Evolutionary conservation across 352 stramenopile species (phyloP), one percentile per base, ranked within the genome.

Genomic region (Pythium aristosporum): DNA sequence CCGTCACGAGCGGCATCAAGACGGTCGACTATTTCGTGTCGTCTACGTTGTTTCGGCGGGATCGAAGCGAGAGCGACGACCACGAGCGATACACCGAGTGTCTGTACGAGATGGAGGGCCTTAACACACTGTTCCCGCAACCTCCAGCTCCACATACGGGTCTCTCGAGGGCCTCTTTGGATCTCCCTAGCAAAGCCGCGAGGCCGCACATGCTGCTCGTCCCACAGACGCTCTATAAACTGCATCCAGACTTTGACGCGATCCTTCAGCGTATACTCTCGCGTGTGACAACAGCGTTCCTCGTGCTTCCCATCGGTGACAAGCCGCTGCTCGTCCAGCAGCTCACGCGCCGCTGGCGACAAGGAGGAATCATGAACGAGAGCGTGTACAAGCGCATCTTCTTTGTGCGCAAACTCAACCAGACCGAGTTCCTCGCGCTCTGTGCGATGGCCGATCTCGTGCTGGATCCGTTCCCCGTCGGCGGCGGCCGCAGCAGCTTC

Each of bases 161-260:
- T 9, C 36, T 62, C 34, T 61, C 61, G 18, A 56, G 68, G 8
- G 50, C 21, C 8, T 49, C 56, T 6, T 41, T 77, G 2, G 65
- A 30, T 0, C 58, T 74, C 10, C 73, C 73, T 3, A 28, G 44
- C 3, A 51, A 52, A 8, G 7, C 15, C 1, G 23, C 55, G 6
- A 54, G 71, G 28, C 25, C 61, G 3, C 67, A 63, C 18, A 77
- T 91, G 56, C 72, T 89, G 20, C 60, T 90, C 13, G 57, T 87
- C 0, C 82, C 82, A 15, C 82, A 90, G 59, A 89, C 80, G 9
- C 69, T 92, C 21, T 88, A 88, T 63, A 92, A 90, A 51, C 68
- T 92, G 0, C 83, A 90, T 50, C 75, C 79, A 4, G 77, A 81
- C 49, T 85, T 92, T 18, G 83, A 92, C 41, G 12, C 3, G 0